Base-by-base conservation (phyloP, 164 flowering plant species). In the Magnolia changhungtana region DNA sequence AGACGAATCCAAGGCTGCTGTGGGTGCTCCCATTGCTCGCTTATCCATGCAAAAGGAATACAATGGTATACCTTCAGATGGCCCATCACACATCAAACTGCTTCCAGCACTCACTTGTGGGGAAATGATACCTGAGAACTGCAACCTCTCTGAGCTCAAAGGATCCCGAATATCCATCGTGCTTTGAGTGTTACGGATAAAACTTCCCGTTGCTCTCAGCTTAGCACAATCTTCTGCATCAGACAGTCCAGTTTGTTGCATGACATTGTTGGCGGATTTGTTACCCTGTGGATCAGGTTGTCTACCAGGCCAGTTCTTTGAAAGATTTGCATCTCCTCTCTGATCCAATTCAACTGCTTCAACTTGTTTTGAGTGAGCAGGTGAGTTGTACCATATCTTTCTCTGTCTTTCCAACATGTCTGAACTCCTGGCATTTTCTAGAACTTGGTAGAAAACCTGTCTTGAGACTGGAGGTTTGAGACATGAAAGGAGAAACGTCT, bases 341-440 rank as follows among this genome's bases (percentile, higher is more conserved):
- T 86, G 85, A 18, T 80, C 82, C 69, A 79, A 73, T 69, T 88
- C 93, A 31, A 67, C 76, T 58, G 81, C 74, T 18, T 89, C 95
- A 83, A 83, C 81, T 78, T 86, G 88, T 71, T 84, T 87, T 18
- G 90, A 76, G 69, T 87, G 88, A 19, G 90, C 74, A 8, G 94
- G 81, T 64, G 94, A 78, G 73, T 87, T 92, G 82, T 94, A 94
- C 99, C 98, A 92, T 84, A 96, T 92, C 86, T 92, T 96, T 85
- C 99, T 90, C 86, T 94, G 99, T 76, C 98, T 88, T 81, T 92
- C 98, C 74, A 94, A 81, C 97, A 96, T 96, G 80, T 91, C 98
- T 76, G 99, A 91, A 84, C 94, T 87, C 85, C 87, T 87, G 20
- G 94, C 87, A 85, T 83, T 94, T 83, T 94, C 94, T 61, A 94